These are phyloP conservation scores for Collybia nuda DNA, from an alignment of 768 basidiomycete species.

Conservation along the genomic window DNA sequence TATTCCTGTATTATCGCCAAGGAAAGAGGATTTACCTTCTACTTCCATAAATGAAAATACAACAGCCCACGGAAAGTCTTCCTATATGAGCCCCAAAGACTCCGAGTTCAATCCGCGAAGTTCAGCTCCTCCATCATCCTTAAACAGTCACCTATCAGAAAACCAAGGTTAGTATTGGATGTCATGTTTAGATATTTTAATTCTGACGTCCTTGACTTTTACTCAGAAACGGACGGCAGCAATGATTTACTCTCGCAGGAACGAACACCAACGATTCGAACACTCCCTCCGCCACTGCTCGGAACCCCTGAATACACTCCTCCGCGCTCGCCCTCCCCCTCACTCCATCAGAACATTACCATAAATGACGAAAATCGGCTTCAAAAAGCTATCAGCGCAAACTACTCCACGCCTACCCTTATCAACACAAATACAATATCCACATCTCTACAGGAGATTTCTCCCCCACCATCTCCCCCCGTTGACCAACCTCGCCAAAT, in stretches of 20 bases:
- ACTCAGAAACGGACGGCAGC: not conserved
- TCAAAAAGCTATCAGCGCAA: constrained; percentile 5
- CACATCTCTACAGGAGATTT: constrained; percentile 8
- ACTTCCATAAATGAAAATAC: not conserved
- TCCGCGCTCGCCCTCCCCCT: constrained; percentile 8
- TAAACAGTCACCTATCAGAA: no score
- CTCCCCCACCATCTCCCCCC: constrained; percentile 31
- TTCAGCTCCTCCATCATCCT: no score
- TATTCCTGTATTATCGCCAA: constrained; percentile 44
- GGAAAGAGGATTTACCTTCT: constrained; percentile 19
- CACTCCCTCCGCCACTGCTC: constrained; percentile 8
- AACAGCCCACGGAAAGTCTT: not conserved
- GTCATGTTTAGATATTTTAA: no score
- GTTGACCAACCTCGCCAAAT: constrained; percentile 11
- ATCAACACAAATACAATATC: constrained; percentile 3
- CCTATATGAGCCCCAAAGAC: not conserved
- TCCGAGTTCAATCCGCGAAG: not conserved
- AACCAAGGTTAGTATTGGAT: no score
- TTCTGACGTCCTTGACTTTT: not conserved
- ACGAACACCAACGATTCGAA: constrained; percentile 19
- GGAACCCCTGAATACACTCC: constrained; percentile 10
- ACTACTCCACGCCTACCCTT: not conserved
- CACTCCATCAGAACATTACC: not conserved
- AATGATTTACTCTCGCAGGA: constrained; percentile 17
- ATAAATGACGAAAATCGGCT: constrained; percentile 12